These are phyloP conservation scores for Sugiyamaella grinbergsii DNA, from an alignment of 1,139 yeast species.

Conservation along the genomic window DNA sequence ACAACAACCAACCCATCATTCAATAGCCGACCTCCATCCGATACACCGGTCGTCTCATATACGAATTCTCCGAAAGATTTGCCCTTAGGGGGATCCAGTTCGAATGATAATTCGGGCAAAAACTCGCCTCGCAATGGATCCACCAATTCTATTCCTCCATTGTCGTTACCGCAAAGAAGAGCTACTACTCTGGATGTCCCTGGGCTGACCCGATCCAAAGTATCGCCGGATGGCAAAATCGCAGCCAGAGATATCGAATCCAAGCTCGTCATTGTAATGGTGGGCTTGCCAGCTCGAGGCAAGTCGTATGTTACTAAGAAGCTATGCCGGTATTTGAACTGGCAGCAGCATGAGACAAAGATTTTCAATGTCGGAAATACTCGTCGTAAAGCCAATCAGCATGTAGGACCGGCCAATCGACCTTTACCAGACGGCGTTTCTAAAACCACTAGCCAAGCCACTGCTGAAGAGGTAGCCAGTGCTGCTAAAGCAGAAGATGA, in stretches of 20 bases:
- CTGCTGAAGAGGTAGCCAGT: slow-evolving; percentile 8
- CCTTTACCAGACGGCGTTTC: slow-evolving; percentile 63
- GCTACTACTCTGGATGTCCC: slow-evolving; percentile 91
- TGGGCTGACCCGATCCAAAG: slow-evolving; percentile 82
- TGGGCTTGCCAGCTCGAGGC: slow-evolving; percentile 76
- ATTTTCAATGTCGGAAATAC: slow-evolving; percentile 96
- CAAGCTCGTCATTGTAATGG: slow-evolving; percentile 89
- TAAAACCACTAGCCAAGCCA: slow-evolving; percentile 24
- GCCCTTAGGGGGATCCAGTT: slow-evolving; percentile 2
- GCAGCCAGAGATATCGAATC: slow-evolving; percentile 74
- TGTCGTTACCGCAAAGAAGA: slow-evolving; percentile 39
- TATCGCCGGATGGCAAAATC: slow-evolving; percentile 80
- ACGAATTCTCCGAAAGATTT: slow-evolving; percentile 30
- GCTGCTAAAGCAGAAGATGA: slow-evolving; percentile 2
- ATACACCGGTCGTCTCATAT: slow-evolving; percentile 33
- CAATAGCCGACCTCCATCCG: slow-evolving; percentile 34
- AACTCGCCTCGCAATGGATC: slow-evolving; percentile 27
- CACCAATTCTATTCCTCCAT: slow-evolving; percentile 30
- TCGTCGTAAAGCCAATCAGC: slow-evolving; percentile 65
- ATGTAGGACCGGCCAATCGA: slow-evolving; percentile 68
- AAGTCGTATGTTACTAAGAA: slow-evolving; percentile 91
- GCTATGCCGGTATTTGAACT: slow-evolving; percentile 80
- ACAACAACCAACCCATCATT: slow-evolving; percentile 20
- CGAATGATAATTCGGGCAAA: slow-evolving; percentile 14
- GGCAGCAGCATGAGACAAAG: slow-evolving; percentile 87